A percentile compares a stretch with the other conserved stretches of the same genome.
These are phyloP conservation scores for Colletotrichum coccodes DNA, from an alignment of 2,329 filamentous ascomycete genomes.

Conservation along the genomic window DNA sequence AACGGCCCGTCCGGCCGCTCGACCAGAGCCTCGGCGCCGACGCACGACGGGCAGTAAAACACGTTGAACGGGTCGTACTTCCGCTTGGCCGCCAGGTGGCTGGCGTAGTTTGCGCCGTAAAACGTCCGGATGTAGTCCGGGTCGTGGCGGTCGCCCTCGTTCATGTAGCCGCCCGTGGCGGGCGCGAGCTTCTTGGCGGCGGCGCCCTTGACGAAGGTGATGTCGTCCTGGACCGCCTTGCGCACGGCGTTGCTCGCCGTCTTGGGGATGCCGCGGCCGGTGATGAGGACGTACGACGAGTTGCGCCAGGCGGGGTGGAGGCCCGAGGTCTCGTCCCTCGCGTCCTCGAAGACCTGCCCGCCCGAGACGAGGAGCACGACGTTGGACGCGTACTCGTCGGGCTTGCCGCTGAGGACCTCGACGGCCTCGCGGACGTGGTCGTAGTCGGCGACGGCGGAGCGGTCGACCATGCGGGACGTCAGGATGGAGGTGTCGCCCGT, in stretches of 20 bases:
- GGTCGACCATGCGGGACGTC: conserved; percentile 42
- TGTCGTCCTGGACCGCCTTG: conserved; percentile 36
- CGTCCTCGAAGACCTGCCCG: conserved; percentile 42
- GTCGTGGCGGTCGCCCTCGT: conserved; percentile 51
- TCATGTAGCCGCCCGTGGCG: conserved; percentile 53
- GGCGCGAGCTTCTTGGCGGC: conserved; percentile 48
- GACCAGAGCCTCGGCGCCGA: conserved; percentile 46
- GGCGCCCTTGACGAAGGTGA: conserved; percentile 42
- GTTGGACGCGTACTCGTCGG: conserved; percentile 37
- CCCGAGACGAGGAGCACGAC: conserved; percentile 41
- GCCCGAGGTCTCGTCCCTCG: conserved; percentile 38
- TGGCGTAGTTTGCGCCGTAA: conserved; percentile 45
- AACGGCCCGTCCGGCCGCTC: conserved; percentile 38
- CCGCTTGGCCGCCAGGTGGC: conserved; percentile 44
- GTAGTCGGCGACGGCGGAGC: conserved; percentile 34
- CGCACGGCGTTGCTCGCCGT: conserved; percentile 33
- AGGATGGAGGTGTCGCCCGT: conserved; percentile 36
- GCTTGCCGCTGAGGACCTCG: conserved; percentile 38
- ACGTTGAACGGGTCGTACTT: conserved; percentile 44
- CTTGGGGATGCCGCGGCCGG: conserved; percentile 35
- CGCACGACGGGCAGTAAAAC: conserved; percentile 51
- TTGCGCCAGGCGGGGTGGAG: conserved; percentile 34
- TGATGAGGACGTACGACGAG: conserved; percentile 4
- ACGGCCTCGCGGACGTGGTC: conserved; percentile 37
- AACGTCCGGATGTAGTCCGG: conserved; percentile 44